Evolutionary conservation across 2,329 filamentous ascomycete genomes (phyloP), one percentile per base, ranked within the genome.

Genomic region (Ophioceras dolichostomum): DNA sequence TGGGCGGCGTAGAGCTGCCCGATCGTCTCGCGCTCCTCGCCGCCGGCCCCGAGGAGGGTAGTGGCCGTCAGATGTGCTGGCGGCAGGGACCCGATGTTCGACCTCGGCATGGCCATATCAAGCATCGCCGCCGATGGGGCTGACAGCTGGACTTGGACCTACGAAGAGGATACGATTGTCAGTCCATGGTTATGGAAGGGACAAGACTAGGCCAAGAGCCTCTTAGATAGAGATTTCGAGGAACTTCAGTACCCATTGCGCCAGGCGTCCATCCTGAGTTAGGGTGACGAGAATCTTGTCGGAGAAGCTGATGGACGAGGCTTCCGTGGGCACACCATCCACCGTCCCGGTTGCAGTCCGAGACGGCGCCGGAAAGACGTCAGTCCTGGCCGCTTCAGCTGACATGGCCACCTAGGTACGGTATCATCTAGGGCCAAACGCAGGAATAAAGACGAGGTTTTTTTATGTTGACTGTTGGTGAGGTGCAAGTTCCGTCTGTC

Each of bases 211-310:
- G n/a, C n/a, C n/a, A n/a, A n/a, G n/a, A 34, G 60, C 57, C 19
- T 46, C 44, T 39, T 56, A 52, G 34, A 51, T 52, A 29, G 57
- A 40, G 14, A 53, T 54, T 30, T 57, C 45, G 49, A 52, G 22
- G 14, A 32, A 13, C 18, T 10, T 17, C 5, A 29, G 46, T 66
- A 95, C 87, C 91, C 91, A 98, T 68, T 96, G 91, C 16, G 84
- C 83, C 33, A 96, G 62, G 41, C 80, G 74, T 6, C 88, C 89
- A 43, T 80, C 74, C 61, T 96, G 91, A 0, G 83, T 84, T 41
- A 96, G 71, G 1, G 87, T 95, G 44, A 98, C 65, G 49, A 98
- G 62, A 49, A 98, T 86, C 59, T 86, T 94, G 69, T 96, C 91
- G 8, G 79, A 70, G 59, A 96, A 96, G 49, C 69, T 75, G 38